Evolutionary conservation across 345 rosid species (phyloP).

Genomic region (Euphorbia peplus): DNA sequence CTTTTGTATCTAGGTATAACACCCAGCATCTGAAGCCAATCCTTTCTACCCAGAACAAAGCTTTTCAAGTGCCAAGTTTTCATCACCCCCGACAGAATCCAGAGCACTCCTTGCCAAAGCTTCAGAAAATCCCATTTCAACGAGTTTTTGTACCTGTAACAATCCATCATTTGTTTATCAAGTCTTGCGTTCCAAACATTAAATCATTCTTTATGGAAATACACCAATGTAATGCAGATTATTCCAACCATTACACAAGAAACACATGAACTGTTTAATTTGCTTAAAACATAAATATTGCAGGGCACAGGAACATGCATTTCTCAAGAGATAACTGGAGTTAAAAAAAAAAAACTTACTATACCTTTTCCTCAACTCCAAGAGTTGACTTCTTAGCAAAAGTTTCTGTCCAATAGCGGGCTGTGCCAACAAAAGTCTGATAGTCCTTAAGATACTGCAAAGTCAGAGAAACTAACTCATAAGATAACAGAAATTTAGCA

Average conservation of each 20-base stretch:
- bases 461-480: constrained; percentile 9
- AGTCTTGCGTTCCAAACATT: constrained; percentile 1
- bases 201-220: neutral
- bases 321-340: neutral
- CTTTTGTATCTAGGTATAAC: constrained; percentile 7
- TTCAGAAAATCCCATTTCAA: constrained; percentile 95
- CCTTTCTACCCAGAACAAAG: constrained; percentile 53
- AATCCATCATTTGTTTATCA: constrained; percentile 15
- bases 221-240: neutral
- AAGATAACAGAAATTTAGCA: neutral
- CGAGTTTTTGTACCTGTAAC: constrained; percentile 70
- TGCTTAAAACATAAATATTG: neutral
- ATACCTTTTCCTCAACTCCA: constrained; percentile 86
- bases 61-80: constrained; percentile 91
- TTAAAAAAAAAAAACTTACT: neutral
- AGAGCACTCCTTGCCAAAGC: constrained; percentile 70
- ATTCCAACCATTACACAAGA: neutral
- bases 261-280: neutral
- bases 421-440: constrained; percentile 83
- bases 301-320: neutral
- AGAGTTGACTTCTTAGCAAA: constrained; percentile 81
- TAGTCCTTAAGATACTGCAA: constrained; percentile 81
- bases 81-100: constrained; percentile 89
- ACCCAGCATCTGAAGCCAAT: neutral
- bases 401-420: constrained; percentile 96